phyloP scores from a whole-genome alignment of 169 alveolate genomes.

The Plasmodium chabaudi region DNA sequence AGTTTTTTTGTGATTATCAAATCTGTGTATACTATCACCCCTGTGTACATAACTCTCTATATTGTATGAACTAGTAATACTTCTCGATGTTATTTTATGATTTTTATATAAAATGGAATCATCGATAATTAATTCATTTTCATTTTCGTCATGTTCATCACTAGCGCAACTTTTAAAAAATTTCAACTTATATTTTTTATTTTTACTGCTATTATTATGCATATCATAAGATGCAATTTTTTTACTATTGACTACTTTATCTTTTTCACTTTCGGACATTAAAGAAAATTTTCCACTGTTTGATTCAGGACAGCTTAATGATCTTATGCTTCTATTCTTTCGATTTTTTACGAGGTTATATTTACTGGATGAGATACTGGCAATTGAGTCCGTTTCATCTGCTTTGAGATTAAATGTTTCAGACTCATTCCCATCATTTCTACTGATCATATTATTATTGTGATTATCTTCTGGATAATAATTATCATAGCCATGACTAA shows the following conservation, averaged over 20 bases:
- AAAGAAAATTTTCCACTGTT: constrained; percentile 8
- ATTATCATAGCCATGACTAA: not conserved
- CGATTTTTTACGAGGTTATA: constrained; percentile 4
- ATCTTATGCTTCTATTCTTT: not conserved
- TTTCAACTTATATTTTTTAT: constrained; percentile 1
- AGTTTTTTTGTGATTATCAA: no score
- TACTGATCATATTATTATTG: not conserved
- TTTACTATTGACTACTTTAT: not conserved
- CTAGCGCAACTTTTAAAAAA: constrained; percentile 31
- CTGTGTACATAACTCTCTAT: not conserved
- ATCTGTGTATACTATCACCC: no score
- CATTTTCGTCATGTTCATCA: constrained; percentile 11
- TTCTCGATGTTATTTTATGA: constrained; percentile 28
- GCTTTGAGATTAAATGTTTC: constrained; percentile 37
- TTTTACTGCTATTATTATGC: not conserved
- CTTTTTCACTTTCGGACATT: not conserved
- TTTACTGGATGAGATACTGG: not conserved
- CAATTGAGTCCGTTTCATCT: not conserved
- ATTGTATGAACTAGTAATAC: not conserved
- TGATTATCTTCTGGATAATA: not conserved
- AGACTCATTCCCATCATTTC: constrained; percentile 29
- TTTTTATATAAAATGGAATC: constrained; percentile 14
- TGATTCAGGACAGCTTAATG: constrained; percentile 29
- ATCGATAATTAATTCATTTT: not conserved
- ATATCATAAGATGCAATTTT: constrained; percentile 18